Evolutionary conservation across 139 green algal genomes (phyloP), one percentile per base, ranked within the genome.

Genomic region (Chlamydomonas sphaeroides): DNA sequence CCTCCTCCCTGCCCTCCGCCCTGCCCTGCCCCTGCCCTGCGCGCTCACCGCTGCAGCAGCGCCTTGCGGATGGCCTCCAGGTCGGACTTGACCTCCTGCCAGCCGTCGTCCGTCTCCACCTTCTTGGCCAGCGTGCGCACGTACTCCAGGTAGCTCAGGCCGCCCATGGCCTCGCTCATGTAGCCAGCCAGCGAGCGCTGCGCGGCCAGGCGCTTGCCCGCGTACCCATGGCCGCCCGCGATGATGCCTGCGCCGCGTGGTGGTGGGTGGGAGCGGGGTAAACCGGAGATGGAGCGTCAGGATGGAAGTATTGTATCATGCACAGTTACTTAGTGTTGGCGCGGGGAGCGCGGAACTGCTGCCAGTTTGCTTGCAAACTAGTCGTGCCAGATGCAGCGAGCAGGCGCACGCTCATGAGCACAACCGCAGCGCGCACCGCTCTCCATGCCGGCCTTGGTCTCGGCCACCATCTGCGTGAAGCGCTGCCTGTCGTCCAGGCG

Each of bases 391-490:
- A n/a, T n/a, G n/a, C n/a, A n/a, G n/a, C n/a, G n/a, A n/a, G n/a
- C n/a, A n/a, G n/a, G n/a, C n/a, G n/a, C n/a, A n/a, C n/a, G n/a
- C n/a, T n/a, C n/a, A n/a, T n/a, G n/a, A n/a, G n/a, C n/a, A n/a
- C n/a, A n/a, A n/a, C n/a, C n/a, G n/a, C n/a, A n/a, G n/a, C n/a
- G 42, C 79, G 68, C 72, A 88, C 87, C 86, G 30, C 87, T 86
- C 89, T 99, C 97, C 82, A 98, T 86, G 56, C 87, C 85, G 20
- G 94, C 88, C 86, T 96, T 96, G 75, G 95, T 98, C 91, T 99
- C 97, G 23, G 96, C 85, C 38, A 98, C 96, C 93, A 99, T 99
- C 93, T 99, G 95, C 68, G 91, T 95, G 93, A 99, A 99, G 78
- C 97, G 93, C 20, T 94, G 81, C 48, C 91, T 86, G 91, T 99